Base-by-base conservation (phyloP, 352 stramenopile species). In the Pythium rhizo-oryzae region DNA sequence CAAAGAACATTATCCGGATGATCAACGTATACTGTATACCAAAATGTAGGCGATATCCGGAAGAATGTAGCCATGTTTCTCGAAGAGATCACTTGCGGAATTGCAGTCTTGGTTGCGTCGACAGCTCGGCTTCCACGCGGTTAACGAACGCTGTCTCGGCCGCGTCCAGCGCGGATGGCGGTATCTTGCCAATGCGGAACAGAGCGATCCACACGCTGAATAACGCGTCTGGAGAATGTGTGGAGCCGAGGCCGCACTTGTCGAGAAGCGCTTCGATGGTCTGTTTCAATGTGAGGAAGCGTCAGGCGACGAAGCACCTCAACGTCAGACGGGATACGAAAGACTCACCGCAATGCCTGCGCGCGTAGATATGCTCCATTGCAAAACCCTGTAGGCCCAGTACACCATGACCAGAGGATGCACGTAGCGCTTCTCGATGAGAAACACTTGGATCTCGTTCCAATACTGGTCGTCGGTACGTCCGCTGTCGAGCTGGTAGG, bases 401-500 rank as follows among this genome's bases (percentile, higher is more conserved):
- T 93, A 91, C 4, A 82, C 63, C 19, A 85, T 65, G 18, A 93
- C 56, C 0, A 93, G 50, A 24, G 85, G 85, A 41, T 93, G 85
- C 2, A 92, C 55, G 43, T 89, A 93, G 18, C 80, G 77, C 30
- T 82, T 72, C 33, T 89, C 70, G 13, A 82, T 67, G 24, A 91
- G 43, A 39, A 85, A 88, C 23, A 81, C 78, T 63, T 93, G 85
- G 50, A 92, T 91, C 37, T 91, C 83, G 50, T 93, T 93, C 85
- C 85, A 93, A 62, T 93, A 91, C 15, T 69, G 44, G 69, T 93
- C 85, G 46, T 90, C 80, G 24, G 85, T 92, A 5, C 80, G 77
- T 18, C 75, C 75, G 33, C 78, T 88, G 70, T 93, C 85, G 54
- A 91, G 69, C 57, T 92, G 81, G 65, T 88, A 88, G 9, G 80